These are phyloP conservation scores for Cercophora scortea DNA, from an alignment of 495 filamentous ascomycete species.

Conservation along the genomic window DNA sequence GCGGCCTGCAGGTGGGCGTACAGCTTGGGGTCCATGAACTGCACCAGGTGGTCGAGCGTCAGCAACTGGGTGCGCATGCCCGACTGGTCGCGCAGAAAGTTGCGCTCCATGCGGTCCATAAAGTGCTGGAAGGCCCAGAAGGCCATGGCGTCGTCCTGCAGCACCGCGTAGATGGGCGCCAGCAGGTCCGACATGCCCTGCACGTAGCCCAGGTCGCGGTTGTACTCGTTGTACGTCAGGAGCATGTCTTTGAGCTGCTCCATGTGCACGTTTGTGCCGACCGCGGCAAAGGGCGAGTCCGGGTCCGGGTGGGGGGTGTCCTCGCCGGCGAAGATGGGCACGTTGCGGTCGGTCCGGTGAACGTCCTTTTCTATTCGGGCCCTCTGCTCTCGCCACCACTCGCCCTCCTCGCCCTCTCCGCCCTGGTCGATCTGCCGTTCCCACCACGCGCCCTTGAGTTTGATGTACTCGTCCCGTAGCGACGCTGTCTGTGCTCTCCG, in stretches of 20 bases:
- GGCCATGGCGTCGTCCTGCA: constrained; percentile 93
- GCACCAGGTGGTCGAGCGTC: constrained; percentile 85
- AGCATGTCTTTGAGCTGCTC: constrained; percentile 99
- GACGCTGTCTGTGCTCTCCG: constrained; percentile 73
- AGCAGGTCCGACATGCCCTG: constrained; percentile 98
- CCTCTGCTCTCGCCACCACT: constrained; percentile 95
- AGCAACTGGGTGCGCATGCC: constrained; percentile 91
- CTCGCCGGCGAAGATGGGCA: constrained; percentile 90
- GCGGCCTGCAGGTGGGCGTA: constrained; percentile 83
- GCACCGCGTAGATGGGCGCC: constrained; percentile 90
- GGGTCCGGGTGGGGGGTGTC: constrained; percentile 98
- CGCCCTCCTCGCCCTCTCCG: constrained; percentile 65
- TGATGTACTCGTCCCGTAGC: constrained; percentile 85
- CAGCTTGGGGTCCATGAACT: constrained; percentile 91
- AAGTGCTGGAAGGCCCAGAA: constrained; percentile 96
- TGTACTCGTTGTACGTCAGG: constrained; percentile 95
- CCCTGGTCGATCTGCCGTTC: constrained; percentile 79
- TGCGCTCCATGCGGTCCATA: constrained; percentile 97
- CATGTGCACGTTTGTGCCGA: constrained; percentile 92
- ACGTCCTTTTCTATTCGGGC: constrained; percentile 96
- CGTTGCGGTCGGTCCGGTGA: constrained; percentile 87
- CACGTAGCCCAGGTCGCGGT: constrained; percentile 86
- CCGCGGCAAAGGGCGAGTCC: constrained; percentile 84
- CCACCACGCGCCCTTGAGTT: constrained; percentile 94
- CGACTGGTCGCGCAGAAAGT: constrained; percentile 90